Evolutionary conservation across 495 filamentous ascomycete genomes (phyloP), one percentile per base, ranked within the genome.

Genomic region (Rhypophila decipiens): DNA sequence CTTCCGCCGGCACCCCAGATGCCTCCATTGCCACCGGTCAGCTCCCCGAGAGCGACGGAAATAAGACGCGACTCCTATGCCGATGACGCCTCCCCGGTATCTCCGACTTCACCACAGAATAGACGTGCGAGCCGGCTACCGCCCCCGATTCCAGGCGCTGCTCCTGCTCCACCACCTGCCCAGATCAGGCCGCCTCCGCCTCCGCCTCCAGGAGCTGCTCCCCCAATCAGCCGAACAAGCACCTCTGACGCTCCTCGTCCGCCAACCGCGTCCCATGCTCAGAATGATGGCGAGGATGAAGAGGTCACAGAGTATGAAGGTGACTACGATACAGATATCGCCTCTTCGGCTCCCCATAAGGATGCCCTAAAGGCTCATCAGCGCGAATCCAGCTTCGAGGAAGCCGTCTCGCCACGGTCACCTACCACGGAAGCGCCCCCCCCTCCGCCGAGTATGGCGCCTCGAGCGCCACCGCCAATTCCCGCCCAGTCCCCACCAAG

Each of bases 311-410:
- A 96, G 64, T 97, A 97, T 60, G 93, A 98, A 63, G 93, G 90
- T 17, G 93, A 97, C 60, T 97, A 98, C 62, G 93, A 97, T 55
- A 98, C 93, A 33, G 93, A 97, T 63, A 96, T 98, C 54, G 90
- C 86, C 1, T 86, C 94, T 37, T 84, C 88, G 23, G 89, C 80
- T 9, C 85, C 85, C 34, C 86, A 93, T 61, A 93, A 94, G 66
- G 93, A 96, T 69, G 91, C 93, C 3, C 63, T 97, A 46, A 94
- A 88, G 57, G 63, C 87, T 17, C 88, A 95, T 66, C 82, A 78
- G 24, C 78, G 83, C 37, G 88, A 90, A 33, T 80, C 84, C 19
- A 91, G 85, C 65, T 63, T 85, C 51, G 78, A 82, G 24, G 78
- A 78, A 23, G 64, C 45, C 20, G 63, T 55, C 10, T 66, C 76